Base-by-base conservation (phyloP, 805 yeast genomes). In the Zygosaccharomyces gambellarensis region DNA sequence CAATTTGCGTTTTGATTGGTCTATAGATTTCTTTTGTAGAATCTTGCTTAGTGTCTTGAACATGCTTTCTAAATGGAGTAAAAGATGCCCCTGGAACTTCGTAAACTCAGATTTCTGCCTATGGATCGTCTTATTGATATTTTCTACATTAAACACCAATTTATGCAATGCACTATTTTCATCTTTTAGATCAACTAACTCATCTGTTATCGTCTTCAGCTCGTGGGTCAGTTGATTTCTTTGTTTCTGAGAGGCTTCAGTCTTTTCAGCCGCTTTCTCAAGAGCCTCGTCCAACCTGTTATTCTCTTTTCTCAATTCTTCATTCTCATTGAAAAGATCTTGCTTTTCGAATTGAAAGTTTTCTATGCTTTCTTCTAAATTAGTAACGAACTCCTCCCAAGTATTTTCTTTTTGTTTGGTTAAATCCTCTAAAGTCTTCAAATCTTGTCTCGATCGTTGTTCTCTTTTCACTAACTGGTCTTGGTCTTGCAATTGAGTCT, bases 1-100 rank as follows among this genome's bases (percentile, higher is more conserved):
- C 27, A 83, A 65, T 55, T 82, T 78, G 21, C 70, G 69, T 21
- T 74, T 71, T 6, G 88, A 85, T 47, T 81, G 86, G n/a, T 70
- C 68, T 14, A 82, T 72, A 0, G 88, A 82, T 3, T 71, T 58
- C 46, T 77, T 78, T 51, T 84, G 88, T 3, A 84, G 71, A 2
- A 83, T 73, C 53, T 76, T 75, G 36, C 77, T 74, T 49, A 82
- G 75, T 1, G 78, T 71, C 17, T 69, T 67, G 36, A 82, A 68
- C n/a, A 81, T 60, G 52, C 72, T 79, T 11, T 76, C 73, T 40
- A 81, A 74, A 51, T 76, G 78, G 4, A 70, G 64, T 2, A 78
- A 11, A 2, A 81, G 50, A 38, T 71, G 76, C 27, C 71, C 70
- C 47, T 74, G 71, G 30, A 76, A 77, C 40, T 71, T 61, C 41